Percentiles rank a stretch among this genome's conserved stretches.
These are phyloP conservation scores for Senna siamea DNA, from an alignment of 306 rosid genomes.

Conservation along the genomic window DNA sequence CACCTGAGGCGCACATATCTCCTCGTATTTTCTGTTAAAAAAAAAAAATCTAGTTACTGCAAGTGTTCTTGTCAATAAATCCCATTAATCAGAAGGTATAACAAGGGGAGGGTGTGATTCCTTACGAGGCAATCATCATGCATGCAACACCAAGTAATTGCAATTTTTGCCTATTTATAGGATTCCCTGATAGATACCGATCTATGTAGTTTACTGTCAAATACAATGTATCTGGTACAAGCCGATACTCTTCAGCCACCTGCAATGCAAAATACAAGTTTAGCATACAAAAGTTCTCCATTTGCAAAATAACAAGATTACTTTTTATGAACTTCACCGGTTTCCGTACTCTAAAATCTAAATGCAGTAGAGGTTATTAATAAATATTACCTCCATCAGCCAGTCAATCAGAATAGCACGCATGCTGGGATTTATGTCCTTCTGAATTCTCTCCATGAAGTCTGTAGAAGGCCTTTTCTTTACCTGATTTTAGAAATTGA, in stretches of 20 bases:
- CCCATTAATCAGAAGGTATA: background rate
- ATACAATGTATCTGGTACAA: conserved; percentile 78
- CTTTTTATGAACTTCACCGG: background rate
- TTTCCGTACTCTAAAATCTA: too few relatives aligned
- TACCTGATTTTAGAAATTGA: too few relatives aligned
- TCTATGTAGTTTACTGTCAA: conserved; percentile 83
- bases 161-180: conserved; percentile 62
- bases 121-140: conserved; percentile 97
- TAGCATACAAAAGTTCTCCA: too few relatives aligned
- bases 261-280: conserved; percentile 38
- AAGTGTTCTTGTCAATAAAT: background rate
- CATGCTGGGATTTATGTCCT: too few relatives aligned
- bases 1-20: conserved; percentile 98
- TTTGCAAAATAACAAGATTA: too few relatives aligned
- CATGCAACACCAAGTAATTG: conserved; percentile 87
- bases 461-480: too few relatives aligned
- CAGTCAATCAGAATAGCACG: too few relatives aligned
- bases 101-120: background rate
- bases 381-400: too few relatives aligned
- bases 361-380: too few relatives aligned
- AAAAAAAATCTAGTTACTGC: conserved; percentile 12
- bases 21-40: conserved; percentile 84
- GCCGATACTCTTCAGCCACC: conserved; percentile 89
- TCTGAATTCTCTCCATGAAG: too few relatives aligned
- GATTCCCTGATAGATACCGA: conserved; percentile 78